Conservation (phyloP, 2,329 filamentous ascomycete species). For the Trichoderma oligosporum region DNA sequence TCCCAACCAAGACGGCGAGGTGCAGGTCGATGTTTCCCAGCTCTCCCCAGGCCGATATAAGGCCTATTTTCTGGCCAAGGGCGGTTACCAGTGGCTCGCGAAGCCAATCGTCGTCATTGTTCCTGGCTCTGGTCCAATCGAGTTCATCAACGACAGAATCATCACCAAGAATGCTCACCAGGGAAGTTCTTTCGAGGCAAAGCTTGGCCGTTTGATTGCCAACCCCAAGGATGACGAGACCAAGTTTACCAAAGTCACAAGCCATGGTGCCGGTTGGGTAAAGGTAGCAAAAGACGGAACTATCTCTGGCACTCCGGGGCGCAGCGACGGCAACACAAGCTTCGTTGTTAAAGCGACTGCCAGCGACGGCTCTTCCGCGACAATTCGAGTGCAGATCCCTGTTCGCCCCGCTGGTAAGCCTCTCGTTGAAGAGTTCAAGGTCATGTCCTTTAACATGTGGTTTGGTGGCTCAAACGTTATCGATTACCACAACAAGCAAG, state of each 20-base stretch:
- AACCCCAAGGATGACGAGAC: constrained; percentile 25
- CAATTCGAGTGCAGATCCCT: constrained; percentile 33
- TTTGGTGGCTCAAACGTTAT: constrained; percentile 35
- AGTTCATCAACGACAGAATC: constrained; percentile 31
- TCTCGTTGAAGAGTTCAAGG: constrained; percentile 34
- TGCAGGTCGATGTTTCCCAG: constrained; percentile 26
- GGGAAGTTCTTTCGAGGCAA: constrained; percentile 33
- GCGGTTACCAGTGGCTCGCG: constrained; percentile 37
- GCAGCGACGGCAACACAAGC: constrained; percentile 21
- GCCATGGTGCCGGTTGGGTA: constrained; percentile 31
- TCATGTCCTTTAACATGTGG: constrained; percentile 42
- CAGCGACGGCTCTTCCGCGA: constrained; percentile 26
- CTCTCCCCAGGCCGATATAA: constrained; percentile 33
- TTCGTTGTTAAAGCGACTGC: constrained; percentile 31
- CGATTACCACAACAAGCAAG: constrained; percentile 38
- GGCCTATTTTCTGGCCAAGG: constrained; percentile 36
- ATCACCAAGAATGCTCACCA: constrained; percentile 37
- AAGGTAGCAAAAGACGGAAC: constrained; percentile 31
- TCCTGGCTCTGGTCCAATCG: constrained; percentile 23
- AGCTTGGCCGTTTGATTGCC: constrained; percentile 33
- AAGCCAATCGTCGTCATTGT: constrained; percentile 32
- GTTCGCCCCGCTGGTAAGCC: constrained; percentile 26
- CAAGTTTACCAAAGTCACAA: constrained; percentile 28
- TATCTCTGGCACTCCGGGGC: constrained; percentile 35
- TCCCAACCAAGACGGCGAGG: constrained; percentile 26